These are phyloP conservation scores for Phytophthora pseudosyringae DNA, from an alignment of 352 stramenopile species.

Conservation along the genomic window DNA sequence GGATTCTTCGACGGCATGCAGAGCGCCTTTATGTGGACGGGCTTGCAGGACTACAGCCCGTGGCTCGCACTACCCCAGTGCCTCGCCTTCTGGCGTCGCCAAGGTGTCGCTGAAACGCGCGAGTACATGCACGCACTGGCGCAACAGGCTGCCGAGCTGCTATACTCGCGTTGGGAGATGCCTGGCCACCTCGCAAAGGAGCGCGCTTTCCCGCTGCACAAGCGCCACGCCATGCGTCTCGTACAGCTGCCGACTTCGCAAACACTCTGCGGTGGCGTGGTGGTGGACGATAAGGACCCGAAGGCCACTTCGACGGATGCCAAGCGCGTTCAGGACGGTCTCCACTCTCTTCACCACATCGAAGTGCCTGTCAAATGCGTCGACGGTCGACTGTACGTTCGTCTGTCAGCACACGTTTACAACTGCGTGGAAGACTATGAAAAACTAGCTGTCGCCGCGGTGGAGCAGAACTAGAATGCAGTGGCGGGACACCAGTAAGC, in stretches of 20 bases:
- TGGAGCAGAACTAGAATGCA: slow-evolving; percentile 18
- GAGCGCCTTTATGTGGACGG: slow-evolving; percentile 94
- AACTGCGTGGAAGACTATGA: slow-evolving; percentile 90
- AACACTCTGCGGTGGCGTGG: slow-evolving; percentile 51
- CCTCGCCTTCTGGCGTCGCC: slow-evolving; percentile 83
- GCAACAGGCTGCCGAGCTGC: slow-evolving; percentile 58
- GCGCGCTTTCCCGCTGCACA: slow-evolving; percentile 53
- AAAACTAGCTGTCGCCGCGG: slow-evolving; percentile 43
- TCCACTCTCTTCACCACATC: slow-evolving; percentile 81
- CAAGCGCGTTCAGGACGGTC: slow-evolving; percentile 91
- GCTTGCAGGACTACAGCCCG: slow-evolving; percentile 91
- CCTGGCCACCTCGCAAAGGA: slow-evolving; percentile 42
- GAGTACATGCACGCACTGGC: slow-evolving; percentile 70
- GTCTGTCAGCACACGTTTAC: slow-evolving; percentile 94
- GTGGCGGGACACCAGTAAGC: too few relatives aligned
- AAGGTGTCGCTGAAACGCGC: slow-evolving; percentile 52
- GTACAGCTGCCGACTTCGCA: slow-evolving; percentile 61
- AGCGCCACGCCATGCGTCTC: slow-evolving; percentile 78
- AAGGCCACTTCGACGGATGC: slow-evolving; percentile 82
- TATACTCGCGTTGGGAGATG: slow-evolving; percentile 73
- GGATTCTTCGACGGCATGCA: slow-evolving; percentile 90
- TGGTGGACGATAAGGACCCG: slow-evolving; percentile 23
- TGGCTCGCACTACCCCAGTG: slow-evolving; percentile 88
- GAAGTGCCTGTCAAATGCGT: slow-evolving; percentile 95
- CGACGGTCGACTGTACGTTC: slow-evolving; percentile 84